phyloP scores from a whole-genome alignment of 371 early-diverging fungal species.

The Rhizopus stolonifer region DNA sequence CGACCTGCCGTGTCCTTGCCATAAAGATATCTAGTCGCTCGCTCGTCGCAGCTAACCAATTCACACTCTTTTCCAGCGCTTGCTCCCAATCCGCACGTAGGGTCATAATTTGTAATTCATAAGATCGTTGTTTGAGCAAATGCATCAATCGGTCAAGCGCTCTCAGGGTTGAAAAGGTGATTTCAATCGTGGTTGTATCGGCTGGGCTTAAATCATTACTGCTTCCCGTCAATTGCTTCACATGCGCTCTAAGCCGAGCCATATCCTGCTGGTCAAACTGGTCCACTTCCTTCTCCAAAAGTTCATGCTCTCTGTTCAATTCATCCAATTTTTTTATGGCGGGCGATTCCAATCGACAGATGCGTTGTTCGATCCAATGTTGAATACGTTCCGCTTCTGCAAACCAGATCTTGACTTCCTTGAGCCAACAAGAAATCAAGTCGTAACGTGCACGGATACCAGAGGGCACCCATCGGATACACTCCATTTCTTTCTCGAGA shows the following conservation, averaged over 20 bases:
- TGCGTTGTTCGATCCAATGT: constrained; percentile 43
- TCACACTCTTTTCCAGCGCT: constrained; percentile 23
- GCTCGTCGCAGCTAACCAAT: constrained; percentile 25
- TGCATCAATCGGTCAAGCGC: constrained; percentile 47
- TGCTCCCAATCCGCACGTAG: constrained; percentile 48
- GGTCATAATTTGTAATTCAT: constrained; percentile 42
- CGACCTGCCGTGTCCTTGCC: constrained; percentile 13
- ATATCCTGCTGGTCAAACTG: constrained; percentile 29
- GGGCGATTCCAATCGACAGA: constrained; percentile 21
- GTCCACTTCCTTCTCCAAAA: constrained; percentile 15
- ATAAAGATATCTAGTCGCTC: constrained; percentile 27
- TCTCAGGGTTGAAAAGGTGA: constrained; percentile 48
- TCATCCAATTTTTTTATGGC: constrained; percentile 10
- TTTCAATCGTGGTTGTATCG: constrained; percentile 57
- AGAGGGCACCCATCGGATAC: too few relatives aligned
- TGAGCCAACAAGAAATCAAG: constrained; percentile 42
- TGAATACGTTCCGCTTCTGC: constrained; percentile 50
- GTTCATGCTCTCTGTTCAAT: constrained; percentile 6
- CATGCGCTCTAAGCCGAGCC: constrained; percentile 50
- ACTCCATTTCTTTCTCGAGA: constrained; percentile 28
- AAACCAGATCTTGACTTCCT: constrained; percentile 52
- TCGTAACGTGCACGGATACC: constrained; percentile 32
- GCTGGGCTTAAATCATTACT: constrained; percentile 45
- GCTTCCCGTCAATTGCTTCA: constrained; percentile 35
- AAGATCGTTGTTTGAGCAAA: constrained; percentile 28